Evolutionary conservation across 2,329 filamentous ascomycete genomes (phyloP), one percentile per base, ranked within the genome.

Genomic region (Scedosporium dehoogii): DNA sequence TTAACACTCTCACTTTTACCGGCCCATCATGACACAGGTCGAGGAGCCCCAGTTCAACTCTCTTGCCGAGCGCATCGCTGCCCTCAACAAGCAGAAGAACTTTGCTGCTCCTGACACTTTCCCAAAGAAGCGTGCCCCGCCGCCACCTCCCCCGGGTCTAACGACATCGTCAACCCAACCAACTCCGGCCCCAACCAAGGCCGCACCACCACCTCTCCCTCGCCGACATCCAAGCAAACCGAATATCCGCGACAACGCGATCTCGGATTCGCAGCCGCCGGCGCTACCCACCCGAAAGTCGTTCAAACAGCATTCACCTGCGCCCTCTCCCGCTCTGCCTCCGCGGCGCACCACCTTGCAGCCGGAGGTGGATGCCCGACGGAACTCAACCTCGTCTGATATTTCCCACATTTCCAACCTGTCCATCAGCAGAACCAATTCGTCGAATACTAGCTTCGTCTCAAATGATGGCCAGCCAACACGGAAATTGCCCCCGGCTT

Each of bases 1-100:
- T 38, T 38, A 10, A 38, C 10, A 29, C 21, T 23, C 1, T 55
- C 12, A 3, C 23, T 46, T 46, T 38, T n/a, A 18, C 33, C 25
- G 53, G 21, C 44, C 44, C 33, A 66, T 59, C 63, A 87, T 87
- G 85, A 78, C 83, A 6, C 85, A 87, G 60, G 75, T 79, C 55
- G 82, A 86, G 67, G 85, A 87, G 69, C 83, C 83, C 46, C 81
- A 81, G 65, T 86, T 85, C 71, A 85, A 76, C 63, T 81, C 81
- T 6, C 77, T 88, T 27, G 79, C 82, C 4, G 83, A 86, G 71
- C 79, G 85, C 60, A 87, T 87, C 65, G 84, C 85, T 9, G 85
- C 85, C 33, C 77, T 88, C 65, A 87, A 87, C 67, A 74, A 76
- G 69, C 80, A 86, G 71, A 83, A 83, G 72, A 83, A 82, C 75